Evolutionary conservation across 2,329 filamentous ascomycete species (phyloP).

Genomic region (Lachnellula cervina): DNA sequence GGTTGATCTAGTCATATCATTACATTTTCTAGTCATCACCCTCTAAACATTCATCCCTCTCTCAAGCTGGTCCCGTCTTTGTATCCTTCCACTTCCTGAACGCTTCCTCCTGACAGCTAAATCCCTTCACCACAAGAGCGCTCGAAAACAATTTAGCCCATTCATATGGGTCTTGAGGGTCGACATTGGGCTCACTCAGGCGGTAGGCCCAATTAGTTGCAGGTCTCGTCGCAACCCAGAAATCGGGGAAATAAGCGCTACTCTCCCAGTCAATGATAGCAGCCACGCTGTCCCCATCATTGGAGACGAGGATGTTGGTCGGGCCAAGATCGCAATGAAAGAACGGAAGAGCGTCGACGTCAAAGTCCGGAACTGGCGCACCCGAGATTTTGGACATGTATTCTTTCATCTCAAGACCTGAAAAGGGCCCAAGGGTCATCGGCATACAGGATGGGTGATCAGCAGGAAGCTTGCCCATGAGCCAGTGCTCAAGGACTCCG

Average conservation of each 20-base stretch:
- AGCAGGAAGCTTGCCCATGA: no score
- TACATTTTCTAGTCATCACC: neutral
- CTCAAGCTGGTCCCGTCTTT: neutral
- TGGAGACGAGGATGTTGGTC: slow-evolving; percentile 10
- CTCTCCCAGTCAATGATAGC: slow-evolving; percentile 13
- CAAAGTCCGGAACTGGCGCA: neutral
- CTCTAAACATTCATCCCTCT: neutral
- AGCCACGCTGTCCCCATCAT: slow-evolving; percentile 4
- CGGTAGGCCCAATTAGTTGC: neutral
- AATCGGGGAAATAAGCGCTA: slow-evolving; percentile 9
- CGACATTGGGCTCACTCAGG: neutral
- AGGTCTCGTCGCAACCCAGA: slow-evolving; percentile 9
- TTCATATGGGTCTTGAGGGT: neutral
- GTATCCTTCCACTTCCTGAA: neutral
- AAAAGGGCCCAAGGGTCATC: slow-evolving; percentile 4
- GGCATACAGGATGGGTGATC: no score
- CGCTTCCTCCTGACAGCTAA: neutral
- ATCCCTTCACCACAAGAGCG: slow-evolving; percentile 1
- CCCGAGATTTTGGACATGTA: slow-evolving; percentile 4
- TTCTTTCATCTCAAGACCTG: neutral
- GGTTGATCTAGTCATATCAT: neutral
- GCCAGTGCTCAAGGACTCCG: slow-evolving; percentile 3
- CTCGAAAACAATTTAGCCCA: neutral
- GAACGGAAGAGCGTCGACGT: neutral
- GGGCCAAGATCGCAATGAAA: slow-evolving; percentile 14